These are phyloP conservation scores for Cymbopogon citratus DNA, from an alignment of 176 grass and related monocot species.

Conservation along the genomic window DNA sequence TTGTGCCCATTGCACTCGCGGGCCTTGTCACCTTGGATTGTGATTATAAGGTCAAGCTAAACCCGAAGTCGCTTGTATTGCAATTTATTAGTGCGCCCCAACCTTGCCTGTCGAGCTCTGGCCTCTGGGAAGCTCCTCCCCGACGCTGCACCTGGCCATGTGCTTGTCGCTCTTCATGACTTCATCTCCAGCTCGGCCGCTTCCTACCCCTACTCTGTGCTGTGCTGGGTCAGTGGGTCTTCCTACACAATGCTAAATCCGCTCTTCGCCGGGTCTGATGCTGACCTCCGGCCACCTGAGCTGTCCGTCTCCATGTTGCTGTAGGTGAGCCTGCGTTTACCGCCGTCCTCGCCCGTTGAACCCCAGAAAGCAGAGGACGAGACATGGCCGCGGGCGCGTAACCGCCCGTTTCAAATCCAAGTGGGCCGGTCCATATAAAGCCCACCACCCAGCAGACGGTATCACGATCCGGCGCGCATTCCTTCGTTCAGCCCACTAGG, in stretches of 20 bases:
- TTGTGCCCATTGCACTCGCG: not conserved
- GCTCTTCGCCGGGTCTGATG: not conserved
- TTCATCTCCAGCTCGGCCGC: not conserved
- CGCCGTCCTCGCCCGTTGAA: not conserved
- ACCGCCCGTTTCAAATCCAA: not conserved
- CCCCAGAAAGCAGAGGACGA: not conserved
- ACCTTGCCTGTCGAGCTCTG: not conserved
- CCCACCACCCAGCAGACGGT: not conserved
- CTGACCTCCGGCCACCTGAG: not conserved
- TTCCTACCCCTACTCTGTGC: too few species aligned
- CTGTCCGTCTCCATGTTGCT: not conserved
- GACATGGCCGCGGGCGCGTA: not conserved
- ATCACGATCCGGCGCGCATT: not conserved
- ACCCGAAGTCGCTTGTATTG: not conserved
- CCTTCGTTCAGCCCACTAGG: not conserved
- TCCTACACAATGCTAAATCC: not conserved
- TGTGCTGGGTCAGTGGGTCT: not conserved
- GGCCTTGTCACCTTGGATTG: not conserved
- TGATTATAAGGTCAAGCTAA: not conserved
- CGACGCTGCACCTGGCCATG: not conserved
- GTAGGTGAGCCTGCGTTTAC: not conserved
- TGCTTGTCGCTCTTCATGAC: not conserved
- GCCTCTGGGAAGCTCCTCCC: not conserved
- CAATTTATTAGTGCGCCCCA: not conserved
- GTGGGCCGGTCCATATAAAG: not conserved